A percentile compares a stretch with the other conserved stretches of the same genome.
Conservation (phyloP, 805 yeast genomes). For the Wickerhamomyces bovis region DNA sequence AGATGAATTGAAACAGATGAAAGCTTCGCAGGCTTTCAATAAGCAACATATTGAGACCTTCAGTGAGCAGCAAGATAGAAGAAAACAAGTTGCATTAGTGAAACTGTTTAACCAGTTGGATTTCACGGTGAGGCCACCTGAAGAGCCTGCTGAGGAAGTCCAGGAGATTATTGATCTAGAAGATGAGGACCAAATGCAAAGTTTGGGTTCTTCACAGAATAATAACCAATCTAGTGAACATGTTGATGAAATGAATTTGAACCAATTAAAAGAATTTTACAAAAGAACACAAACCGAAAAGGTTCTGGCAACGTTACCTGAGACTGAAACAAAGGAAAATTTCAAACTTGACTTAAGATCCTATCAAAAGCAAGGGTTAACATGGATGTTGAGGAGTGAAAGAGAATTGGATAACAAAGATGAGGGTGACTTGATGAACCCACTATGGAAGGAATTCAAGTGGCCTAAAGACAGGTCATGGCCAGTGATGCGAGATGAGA, state of each 20-base stretch:
- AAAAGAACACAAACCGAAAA: conserved; percentile 61
- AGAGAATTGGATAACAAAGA: conserved; percentile 40
- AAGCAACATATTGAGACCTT: conserved; percentile 38
- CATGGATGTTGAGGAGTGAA: conserved; percentile 88
- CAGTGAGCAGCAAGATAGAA: conserved; percentile 44
- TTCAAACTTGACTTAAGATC: conserved; percentile 58
- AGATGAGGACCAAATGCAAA: conserved; percentile 27
- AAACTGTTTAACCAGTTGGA: conserved; percentile 48
- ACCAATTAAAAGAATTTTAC: conserved; percentile 74
- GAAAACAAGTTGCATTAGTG: conserved; percentile 50
- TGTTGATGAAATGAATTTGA: conserved; percentile 45
- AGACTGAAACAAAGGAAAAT: conserved; percentile 42
- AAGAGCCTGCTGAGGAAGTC: conserved; percentile 13
- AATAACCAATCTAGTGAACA: conserved; percentile 7
- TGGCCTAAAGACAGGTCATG: conserved; percentile 61
- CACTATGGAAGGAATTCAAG: conserved; percentile 72
- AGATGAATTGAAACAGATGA: conserved; percentile 18
- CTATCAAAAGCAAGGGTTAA: conserved; percentile 79
- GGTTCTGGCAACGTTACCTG: conserved; percentile 51
- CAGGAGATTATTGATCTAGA: conserved; percentile 27
- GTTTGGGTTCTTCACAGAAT: conserved; percentile 7
- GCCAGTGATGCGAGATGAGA: conserved; percentile 25
- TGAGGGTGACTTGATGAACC: conserved; percentile 60
- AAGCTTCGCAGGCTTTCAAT: conserved; percentile 7
- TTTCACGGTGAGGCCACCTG: conserved; percentile 19